phyloP scores from a whole-genome alignment of 345 rosid species.

The Bruguiera parviflora region DNA sequence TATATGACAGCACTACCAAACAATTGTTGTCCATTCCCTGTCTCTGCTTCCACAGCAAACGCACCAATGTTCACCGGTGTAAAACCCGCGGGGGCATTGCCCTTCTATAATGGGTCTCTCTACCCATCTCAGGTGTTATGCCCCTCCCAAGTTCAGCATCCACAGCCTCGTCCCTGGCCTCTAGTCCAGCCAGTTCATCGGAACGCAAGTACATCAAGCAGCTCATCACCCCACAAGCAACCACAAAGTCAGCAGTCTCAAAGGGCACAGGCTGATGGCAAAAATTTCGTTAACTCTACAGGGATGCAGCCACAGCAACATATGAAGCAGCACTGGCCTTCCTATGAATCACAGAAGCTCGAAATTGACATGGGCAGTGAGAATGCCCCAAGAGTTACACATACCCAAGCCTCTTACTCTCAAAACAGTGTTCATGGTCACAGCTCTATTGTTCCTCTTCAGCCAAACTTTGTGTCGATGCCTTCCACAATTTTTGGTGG shows the following conservation, averaged over 20 bases:
- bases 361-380: conserved; percentile 37
- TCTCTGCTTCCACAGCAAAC: conserved; percentile 32
- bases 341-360: conserved; percentile 36
- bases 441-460: conserved; percentile 32
- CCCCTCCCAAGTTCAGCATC: conserved; percentile 46
- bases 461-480: conserved; percentile 43
- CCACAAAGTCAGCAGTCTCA: conserved; percentile 25
- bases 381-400: conserved; percentile 15
- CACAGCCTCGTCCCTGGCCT: conserved; percentile 21
- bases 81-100: conserved; percentile 18
- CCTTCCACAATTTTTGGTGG: conserved; percentile 24
- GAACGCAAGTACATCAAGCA: conserved; percentile 39
- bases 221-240: conserved; percentile 47
- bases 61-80: conserved; percentile 38
- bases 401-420: conserved; percentile 19
- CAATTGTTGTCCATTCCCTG: conserved; percentile 41
- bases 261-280: conserved; percentile 21
- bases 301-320: conserved; percentile 34
- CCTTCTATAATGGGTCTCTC: conserved; percentile 47
- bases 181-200: conserved; percentile 22
- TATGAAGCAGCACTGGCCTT: conserved; percentile 16
- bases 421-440: conserved; percentile 38
- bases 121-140: conserved; percentile 52
- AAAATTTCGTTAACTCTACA: conserved; percentile 24
- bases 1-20: conserved; percentile 44